Base-by-base conservation (phyloP, 108 stramenopile genomes). In the Skeletonema tropicum region DNA sequence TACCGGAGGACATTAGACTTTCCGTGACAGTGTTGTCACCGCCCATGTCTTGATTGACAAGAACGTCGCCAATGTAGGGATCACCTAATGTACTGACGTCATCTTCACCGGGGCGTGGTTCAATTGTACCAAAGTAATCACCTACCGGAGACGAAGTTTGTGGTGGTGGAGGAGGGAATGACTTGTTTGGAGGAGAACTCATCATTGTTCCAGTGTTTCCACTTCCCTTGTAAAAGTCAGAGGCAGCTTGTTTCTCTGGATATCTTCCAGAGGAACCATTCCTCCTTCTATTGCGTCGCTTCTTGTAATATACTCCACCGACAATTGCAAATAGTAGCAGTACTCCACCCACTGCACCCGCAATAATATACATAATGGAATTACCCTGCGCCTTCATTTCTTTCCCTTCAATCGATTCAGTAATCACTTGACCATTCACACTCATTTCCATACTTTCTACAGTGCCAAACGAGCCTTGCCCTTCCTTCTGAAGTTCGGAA, bases 21-120 rank as follows among this genome's bases (percentile, higher is more conserved):
- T 61, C 60, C 15, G 60, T 35, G 21, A 61, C 60, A 6, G 60
- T 61, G 35, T 61, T 31, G 23, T 61, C 60, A n/a, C 35, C 60
- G 23, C 19, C 48, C 48, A 49, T 49, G 17, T 4, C 48, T 36
- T 31, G 60, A n/a, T 61, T 35, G 60, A 21, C 60, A 1, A 6
- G n/a, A 6, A 61, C 60, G 6, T 61, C 60, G 14, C 60, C 60
- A 8, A 61, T 61, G 36, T 61, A 61, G 6, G 90, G 90, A 71
- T 91, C 90, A 31, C 88, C 87, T 21, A 91, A 42, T 1, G 90
- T 91, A 64, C 85, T 86, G 21, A 91, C 77, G 59, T 91, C 90
- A 68, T 91, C 90, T 60, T 90, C 82, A 15, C 71, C 78, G 32
- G 84, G 83, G 26, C 85, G 12, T 32, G 64, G 35, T 31, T 58